phyloP scores from a whole-genome alignment of 2,329 filamentous ascomycete species.

The Talaromyces sp. region DNA sequence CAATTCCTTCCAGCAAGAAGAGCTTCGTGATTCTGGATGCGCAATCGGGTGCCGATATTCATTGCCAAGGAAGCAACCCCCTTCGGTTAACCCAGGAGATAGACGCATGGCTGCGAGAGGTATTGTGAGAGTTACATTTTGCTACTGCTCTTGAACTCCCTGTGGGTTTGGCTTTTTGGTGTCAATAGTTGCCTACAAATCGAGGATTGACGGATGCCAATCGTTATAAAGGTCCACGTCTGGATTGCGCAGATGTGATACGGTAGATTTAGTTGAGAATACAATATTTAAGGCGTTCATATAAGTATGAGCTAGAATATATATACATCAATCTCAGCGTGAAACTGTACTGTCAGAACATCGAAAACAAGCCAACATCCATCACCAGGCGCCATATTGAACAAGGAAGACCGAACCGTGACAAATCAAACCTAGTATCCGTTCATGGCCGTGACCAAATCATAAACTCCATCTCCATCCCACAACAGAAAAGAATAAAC shows the following conservation, averaged over 20 bases:
- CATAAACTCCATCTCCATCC: background rate
- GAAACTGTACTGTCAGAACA: background rate
- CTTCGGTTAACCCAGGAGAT: background rate
- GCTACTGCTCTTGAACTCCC: background rate
- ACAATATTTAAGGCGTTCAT: background rate
- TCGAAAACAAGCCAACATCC: background rate
- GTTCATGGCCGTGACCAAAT: background rate
- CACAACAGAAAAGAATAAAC: background rate
- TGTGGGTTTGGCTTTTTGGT: background rate
- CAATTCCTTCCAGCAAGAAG: background rate
- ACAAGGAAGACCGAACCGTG: background rate
- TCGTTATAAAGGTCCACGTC: too few species aligned
- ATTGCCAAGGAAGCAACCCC: background rate
- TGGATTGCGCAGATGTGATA: too few species aligned
- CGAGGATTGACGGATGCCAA: background rate
- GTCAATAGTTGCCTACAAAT: background rate
- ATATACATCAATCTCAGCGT: background rate
- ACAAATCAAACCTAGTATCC: background rate
- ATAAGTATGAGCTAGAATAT: background rate
- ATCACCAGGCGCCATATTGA: background rate
- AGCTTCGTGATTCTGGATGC: conserved; percentile 2
- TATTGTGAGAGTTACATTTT: background rate
- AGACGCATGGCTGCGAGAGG: background rate
- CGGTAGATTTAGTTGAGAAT: background rate
- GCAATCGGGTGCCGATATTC: background rate